Base-by-base conservation (phyloP, 176 grass and related monocot species). In the Zoysia pacifica region DNA sequence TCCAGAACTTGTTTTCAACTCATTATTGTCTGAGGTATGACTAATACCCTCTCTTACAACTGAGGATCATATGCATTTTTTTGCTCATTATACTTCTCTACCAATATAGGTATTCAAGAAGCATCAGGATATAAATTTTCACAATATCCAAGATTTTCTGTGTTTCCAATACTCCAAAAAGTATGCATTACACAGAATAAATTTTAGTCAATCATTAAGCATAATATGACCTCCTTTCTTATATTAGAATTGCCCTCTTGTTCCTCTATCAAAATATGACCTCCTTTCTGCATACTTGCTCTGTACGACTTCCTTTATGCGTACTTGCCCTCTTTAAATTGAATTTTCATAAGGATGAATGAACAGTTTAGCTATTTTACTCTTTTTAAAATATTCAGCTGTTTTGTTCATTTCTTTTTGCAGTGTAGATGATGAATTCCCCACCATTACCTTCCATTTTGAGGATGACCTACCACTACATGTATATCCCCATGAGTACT, bases 401-500 rank as follows among this genome's bases (percentile, higher is more conserved):
- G 45, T 59, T 19, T 65, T 80, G 20, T 90, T 79, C 63, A 82
- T 74, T 52, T 75, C 38, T 43, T 8, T 8, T 85, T 98, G 78
- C 92, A 98, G 96, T 73, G 74, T 98, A 58, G 92, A 98, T 86
- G 96, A 93, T 73, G 88, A 68, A 79, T 98, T 98, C 79, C 92
- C 96, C 45, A 87, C 85, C 68, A 69, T 94, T 38, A 82, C 79
- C 62, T 98, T 98, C 76, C 89, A 87, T 85, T 98, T 98, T 89
- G 88, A 98, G 86, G 86, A 76, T 66, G 85, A 87, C 70, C 83
- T 98, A 72, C 62, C 72, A 53, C 77, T 98, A 48, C 86, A 89
- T 82, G 96, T 95, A 66, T 95, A 93, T 89, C 96, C 96, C 58
- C 96, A 98, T 82, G 96, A 95, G 55, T 98, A 98, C 81, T 85